Percentiles rank a stretch among this genome's conserved stretches.
phyloP scores from a whole-genome alignment of 148 eudicot genomes.

The Vaccinium macrocarpon region DNA sequence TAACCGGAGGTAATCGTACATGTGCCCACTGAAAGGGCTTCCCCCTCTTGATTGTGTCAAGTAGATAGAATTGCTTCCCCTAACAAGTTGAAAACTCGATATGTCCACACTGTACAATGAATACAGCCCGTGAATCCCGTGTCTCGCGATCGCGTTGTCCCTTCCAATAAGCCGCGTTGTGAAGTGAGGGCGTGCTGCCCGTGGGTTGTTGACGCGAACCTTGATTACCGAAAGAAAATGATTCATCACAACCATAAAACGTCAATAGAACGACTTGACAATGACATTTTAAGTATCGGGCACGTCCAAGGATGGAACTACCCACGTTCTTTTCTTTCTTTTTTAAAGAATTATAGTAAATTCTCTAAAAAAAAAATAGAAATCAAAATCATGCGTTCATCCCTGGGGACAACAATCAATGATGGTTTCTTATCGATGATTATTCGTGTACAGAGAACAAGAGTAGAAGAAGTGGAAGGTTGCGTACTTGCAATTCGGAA shows the following conservation, averaged over 20 bases:
- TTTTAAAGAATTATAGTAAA: too few relatives aligned
- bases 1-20: conserved; percentile 65
- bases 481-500: conserved; percentile 57
- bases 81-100: conserved; percentile 26
- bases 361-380: too few relatives aligned
- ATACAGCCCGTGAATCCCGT: conserved; percentile 62
- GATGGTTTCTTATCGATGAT: too few relatives aligned
- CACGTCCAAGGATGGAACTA: too few relatives aligned
- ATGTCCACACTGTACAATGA: conserved; percentile 36
- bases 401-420: too few relatives aligned
- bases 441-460: too few relatives aligned
- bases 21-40: conserved; percentile 38
- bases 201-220: conserved; percentile 52
- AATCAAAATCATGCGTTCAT: too few relatives aligned
- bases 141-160: conserved; percentile 65
- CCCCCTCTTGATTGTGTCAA: conserved; percentile 40
- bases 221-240: background rate
- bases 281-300: too few relatives aligned
- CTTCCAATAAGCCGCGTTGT: conserved; percentile 41
- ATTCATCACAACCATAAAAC: background rate
- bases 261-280: background rate
- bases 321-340: too few relatives aligned
- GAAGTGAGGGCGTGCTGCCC: conserved; percentile 25
- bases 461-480: background rate
- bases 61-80: conserved; percentile 43